Base-by-base conservation (phyloP, 768 basidiomycete species). In the Termitomyces sp. region DNA sequence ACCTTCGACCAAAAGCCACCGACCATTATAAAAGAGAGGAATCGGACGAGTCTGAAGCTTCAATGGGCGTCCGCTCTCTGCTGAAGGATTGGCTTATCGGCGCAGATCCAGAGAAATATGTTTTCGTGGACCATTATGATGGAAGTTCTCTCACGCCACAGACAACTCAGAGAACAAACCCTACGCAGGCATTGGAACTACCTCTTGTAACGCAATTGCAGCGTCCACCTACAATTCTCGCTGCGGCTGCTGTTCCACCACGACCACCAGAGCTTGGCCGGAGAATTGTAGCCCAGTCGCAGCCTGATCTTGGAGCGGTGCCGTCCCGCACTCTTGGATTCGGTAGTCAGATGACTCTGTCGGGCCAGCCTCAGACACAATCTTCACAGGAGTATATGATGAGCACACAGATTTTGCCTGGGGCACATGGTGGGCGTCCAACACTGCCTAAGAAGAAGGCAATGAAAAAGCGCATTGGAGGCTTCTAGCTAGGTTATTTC, bases 321-420 rank as follows among this genome's bases (percentile, higher is more conserved):
- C 40, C 63, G 28, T 15, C 55, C 7, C 68, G 49, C 15, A 3
- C 44, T 33, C 13, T 57, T 35, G 59, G 60, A 18, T 61, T 58
- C 24, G 62, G 60, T 13, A 66, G 68, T 45, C 67, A 68, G 45
- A 22, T 60, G 4, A 8, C 20, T 15, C 4, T 22, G 18, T 54
- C 18, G n/a, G 61, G 50, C 16, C 24, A 67, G 13, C 57, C 50
- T 13, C 32, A 66, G 24, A 57, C 36, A 18, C 66, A 64, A 22
- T 61, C 65, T 28, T 73, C 72, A 4, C 85, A 88, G 62, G 79
- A 80, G 18, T 63, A 74, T 16, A 75, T 84, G 74, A 73, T 78
- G 39, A 91, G 83, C 64, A 93, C 91, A 2, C 91, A 94, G 69
- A 73, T 87, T 7, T 70, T 91, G 11, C 84, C 91, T 4, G 91